Evolutionary conservation across 352 stramenopile genomes (phyloP).

Genomic region (Globisporangium lucens): DNA sequence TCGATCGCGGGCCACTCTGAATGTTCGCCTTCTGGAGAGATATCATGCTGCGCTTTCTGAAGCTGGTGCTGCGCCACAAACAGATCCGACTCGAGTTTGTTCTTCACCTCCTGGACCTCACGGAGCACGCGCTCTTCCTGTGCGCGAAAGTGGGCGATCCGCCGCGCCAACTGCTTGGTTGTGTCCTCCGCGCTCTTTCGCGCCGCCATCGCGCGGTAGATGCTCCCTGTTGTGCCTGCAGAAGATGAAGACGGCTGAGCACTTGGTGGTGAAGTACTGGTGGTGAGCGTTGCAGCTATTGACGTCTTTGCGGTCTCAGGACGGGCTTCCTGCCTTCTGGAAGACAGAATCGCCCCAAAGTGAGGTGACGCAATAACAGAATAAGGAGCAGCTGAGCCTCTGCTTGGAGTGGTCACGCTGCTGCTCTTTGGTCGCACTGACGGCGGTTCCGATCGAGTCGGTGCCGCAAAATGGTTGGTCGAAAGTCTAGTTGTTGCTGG

Average conservation of each 20-base stretch:
- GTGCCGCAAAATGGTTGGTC: neutral
- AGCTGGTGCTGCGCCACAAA: constrained; percentile 2
- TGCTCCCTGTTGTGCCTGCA: constrained; percentile 17
- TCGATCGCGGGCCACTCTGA: neutral
- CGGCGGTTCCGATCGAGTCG: neutral
- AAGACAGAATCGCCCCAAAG: neutral
- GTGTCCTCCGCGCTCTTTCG: constrained; percentile 54
- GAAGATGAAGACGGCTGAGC: neutral
- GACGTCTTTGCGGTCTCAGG: neutral
- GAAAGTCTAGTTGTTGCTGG: neutral
- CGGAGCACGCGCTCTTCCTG: constrained; percentile 55
- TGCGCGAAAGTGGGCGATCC: constrained; percentile 48
- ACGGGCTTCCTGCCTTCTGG: neutral
- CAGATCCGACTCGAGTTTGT: constrained; percentile 27
- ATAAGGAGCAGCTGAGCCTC: neutral
- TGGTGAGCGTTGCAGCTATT: neutral
- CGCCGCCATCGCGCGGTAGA: constrained; percentile 43
- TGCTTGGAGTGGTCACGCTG: neutral
- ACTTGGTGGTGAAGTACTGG: neutral
- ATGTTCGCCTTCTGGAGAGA: neutral
- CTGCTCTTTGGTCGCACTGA: constrained; percentile 11
- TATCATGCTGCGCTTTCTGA: neutral
- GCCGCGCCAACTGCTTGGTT: constrained; percentile 41
- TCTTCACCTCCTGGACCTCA: constrained; percentile 50
- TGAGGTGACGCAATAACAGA: neutral